Evolutionary conservation across 2,329 filamentous ascomycete species (phyloP).

Genomic region (Arthroderma sp.): DNA sequence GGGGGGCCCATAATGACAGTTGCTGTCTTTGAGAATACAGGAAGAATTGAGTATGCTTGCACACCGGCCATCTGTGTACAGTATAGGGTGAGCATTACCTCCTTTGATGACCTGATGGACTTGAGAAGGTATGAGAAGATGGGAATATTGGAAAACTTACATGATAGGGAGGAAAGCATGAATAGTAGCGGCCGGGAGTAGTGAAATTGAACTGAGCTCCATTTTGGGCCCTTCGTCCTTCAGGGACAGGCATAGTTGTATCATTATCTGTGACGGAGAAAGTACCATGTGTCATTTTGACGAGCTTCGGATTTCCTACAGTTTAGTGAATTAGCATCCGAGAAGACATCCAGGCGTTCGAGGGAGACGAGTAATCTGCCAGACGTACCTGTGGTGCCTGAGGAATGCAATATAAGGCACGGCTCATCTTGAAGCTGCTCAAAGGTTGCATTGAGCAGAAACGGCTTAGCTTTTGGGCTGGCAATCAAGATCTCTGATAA

Average conservation of each 20-base stretch:
- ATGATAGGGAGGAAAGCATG: neutral
- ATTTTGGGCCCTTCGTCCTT: neutral
- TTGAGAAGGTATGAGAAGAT: neutral
- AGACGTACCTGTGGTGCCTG: neutral
- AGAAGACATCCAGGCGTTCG: too few relatives aligned
- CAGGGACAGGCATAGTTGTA: neutral
- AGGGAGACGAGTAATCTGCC: too few relatives aligned
- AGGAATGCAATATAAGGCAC: slow-evolving; percentile 1
- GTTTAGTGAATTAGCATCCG: too few relatives aligned
- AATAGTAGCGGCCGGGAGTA: neutral
- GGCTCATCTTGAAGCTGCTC: neutral
- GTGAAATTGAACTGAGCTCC: neutral
- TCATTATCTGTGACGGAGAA: slow-evolving; percentile 1
- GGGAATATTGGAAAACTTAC: neutral
- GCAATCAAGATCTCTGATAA: neutral
- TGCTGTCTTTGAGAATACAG: neutral
- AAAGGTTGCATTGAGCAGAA: neutral
- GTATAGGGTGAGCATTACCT: too few relatives aligned
- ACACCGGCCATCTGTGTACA: neutral
- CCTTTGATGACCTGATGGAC: neutral
- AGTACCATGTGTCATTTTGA: neutral
- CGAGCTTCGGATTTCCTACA: neutral
- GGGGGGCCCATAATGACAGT: neutral
- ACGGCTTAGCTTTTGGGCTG: neutral
- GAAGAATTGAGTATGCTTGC: neutral